phyloP scores from a whole-genome alignment of 495 filamentous ascomycete species.

The Xylaria intraflava region DNA sequence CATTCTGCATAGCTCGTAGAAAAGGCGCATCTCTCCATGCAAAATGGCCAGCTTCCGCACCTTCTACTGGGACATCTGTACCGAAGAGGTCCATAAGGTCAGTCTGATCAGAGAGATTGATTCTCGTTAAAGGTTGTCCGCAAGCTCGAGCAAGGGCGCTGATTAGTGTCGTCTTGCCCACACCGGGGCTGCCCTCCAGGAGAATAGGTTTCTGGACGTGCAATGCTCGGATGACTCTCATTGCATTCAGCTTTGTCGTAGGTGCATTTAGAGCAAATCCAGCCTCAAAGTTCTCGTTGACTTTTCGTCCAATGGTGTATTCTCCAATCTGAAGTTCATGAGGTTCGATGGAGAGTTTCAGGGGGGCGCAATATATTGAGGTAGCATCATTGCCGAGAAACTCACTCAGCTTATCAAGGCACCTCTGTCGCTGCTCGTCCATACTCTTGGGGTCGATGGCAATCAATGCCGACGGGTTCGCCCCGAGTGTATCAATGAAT shows the following conservation, averaged over 20 bases:
- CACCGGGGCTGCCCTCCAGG: constrained; percentile 91
- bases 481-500: constrained; percentile 89
- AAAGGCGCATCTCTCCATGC: constrained; percentile 95
- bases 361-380: constrained; percentile 53
- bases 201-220: constrained; percentile 86
- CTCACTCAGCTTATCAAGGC: constrained; percentile 63
- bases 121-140: constrained; percentile 75
- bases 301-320: constrained; percentile 57
- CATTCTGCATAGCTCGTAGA: constrained; percentile 88
- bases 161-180: constrained; percentile 93
- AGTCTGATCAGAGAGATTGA: constrained; percentile 96
- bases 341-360: constrained; percentile 40
- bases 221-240: constrained; percentile 84
- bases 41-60: constrained; percentile 78
- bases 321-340: constrained; percentile 57
- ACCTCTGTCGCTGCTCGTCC: constrained; percentile 55
- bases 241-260: constrained; percentile 81
- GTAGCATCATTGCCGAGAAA: constrained; percentile 58
- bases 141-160: constrained; percentile 72
- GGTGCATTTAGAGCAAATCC: constrained; percentile 78
- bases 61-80: constrained; percentile 91
- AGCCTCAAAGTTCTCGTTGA: constrained; percentile 43
- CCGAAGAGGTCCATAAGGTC: constrained; percentile 97
- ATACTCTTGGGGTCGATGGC: constrained; percentile 56
- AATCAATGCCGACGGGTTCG: constrained; percentile 82